phyloP scores from a whole-genome alignment of 495 filamentous ascomycete species.

The Lasiosphaeria ovina region DNA sequence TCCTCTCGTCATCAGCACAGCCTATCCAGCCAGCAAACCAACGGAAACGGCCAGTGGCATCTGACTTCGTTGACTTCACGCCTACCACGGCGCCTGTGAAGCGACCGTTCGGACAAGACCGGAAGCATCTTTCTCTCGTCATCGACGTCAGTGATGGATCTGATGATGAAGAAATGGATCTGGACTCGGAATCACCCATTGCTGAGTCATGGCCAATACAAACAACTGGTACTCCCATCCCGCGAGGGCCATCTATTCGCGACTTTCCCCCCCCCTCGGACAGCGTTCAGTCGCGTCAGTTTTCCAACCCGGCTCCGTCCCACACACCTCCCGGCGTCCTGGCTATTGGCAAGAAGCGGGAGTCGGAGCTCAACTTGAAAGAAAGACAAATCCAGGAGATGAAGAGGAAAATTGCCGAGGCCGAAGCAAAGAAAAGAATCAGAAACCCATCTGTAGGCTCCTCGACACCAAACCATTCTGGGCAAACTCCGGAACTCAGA shows the following conservation, averaged over 20 bases:
- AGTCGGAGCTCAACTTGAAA: slow-evolving; percentile 61
- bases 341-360: slow-evolving; percentile 18
- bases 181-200: slow-evolving; percentile 49
- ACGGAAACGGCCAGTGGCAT: slow-evolving; percentile 81
- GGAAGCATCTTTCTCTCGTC: slow-evolving; percentile 52
- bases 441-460: slow-evolving; percentile 27
- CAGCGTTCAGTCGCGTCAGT: slow-evolving; percentile 35
- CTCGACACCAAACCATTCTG: slow-evolving; percentile 24
- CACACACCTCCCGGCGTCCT: slow-evolving; percentile 37
- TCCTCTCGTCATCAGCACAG: slow-evolving; percentile 10
- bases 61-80: slow-evolving; percentile 70
- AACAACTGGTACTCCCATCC: slow-evolving; percentile 20
- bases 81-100: slow-evolving; percentile 49
- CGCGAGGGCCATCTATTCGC: slow-evolving; percentile 36
- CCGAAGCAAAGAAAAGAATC: slow-evolving; percentile 61
- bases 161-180: slow-evolving; percentile 46
- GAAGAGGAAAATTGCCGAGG: slow-evolving; percentile 72
- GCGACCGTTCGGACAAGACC: slow-evolving; percentile 57
- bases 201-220: slow-evolving; percentile 34
- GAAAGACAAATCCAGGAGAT: slow-evolving; percentile 71
- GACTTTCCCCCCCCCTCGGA: slow-evolving; percentile 48
- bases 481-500: slow-evolving; percentile 37
- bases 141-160: slow-evolving; percentile 73
- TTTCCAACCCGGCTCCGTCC: slow-evolving; percentile 37
- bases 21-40: slow-evolving; percentile 12